Percentiles rank a stretch among this genome's conserved stretches.
phyloP scores from a whole-genome alignment of 306 rosid species.

The Pueraria montana region DNA sequence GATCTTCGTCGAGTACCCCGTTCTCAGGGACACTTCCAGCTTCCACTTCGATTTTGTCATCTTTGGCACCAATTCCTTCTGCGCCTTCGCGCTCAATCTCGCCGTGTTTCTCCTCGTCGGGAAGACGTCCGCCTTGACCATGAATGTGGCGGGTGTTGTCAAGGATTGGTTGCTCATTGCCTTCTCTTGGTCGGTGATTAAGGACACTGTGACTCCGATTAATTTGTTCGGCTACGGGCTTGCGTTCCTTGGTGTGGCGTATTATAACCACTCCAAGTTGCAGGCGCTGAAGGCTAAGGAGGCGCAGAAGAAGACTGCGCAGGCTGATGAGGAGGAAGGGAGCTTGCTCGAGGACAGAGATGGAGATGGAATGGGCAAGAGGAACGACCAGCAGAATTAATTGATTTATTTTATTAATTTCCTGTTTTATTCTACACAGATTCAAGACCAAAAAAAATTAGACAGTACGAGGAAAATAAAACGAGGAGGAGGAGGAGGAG shows the following conservation, averaged over 20 bases:
- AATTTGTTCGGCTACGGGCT: slow-evolving; percentile 86
- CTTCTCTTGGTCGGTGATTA: slow-evolving; percentile 89
- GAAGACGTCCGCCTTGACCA: slow-evolving; percentile 87
- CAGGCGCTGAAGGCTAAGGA: slow-evolving; percentile 87
- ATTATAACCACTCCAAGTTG: slow-evolving; percentile 86
- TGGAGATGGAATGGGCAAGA: slow-evolving; percentile 67
- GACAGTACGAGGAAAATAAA: slow-evolving; percentile 50
- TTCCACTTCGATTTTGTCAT: slow-evolving; percentile 69
- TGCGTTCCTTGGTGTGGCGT: slow-evolving; percentile 85
- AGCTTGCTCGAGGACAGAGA: slow-evolving; percentile 80
- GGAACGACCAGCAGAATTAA: slow-evolving; percentile 56
- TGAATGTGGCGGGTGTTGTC: slow-evolving; percentile 95
- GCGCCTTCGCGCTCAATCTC: slow-evolving; percentile 85
- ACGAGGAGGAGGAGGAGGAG: slow-evolving; percentile 40
- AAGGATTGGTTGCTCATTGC: slow-evolving; percentile 92
- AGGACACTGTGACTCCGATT: slow-evolving; percentile 85
- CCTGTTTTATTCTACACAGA: neutral
- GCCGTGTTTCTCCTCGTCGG: slow-evolving; percentile 90
- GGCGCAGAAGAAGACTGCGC: slow-evolving; percentile 72
- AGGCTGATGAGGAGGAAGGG: slow-evolving; percentile 76
- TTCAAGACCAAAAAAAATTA: slow-evolving; percentile 12
- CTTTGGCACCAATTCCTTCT: slow-evolving; percentile 80
- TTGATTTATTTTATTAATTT: neutral
- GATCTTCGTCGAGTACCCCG: slow-evolving; percentile 80
- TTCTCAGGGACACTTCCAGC: slow-evolving; percentile 66